Conservation (phyloP, 2,329 filamentous ascomycete species). For the Ophiostoma perfectum region DNA sequence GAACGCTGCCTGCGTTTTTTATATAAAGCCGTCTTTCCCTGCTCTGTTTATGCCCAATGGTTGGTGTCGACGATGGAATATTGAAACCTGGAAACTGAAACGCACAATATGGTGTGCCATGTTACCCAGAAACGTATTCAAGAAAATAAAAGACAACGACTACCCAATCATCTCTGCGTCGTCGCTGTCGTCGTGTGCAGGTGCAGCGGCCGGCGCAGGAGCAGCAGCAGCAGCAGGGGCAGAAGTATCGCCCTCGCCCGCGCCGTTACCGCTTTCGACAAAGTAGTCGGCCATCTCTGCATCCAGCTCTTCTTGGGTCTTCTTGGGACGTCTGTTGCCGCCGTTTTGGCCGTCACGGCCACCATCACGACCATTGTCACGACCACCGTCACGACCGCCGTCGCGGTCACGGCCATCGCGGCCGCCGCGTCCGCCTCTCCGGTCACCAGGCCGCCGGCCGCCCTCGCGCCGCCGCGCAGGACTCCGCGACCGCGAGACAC, state of each 20-base stretch:
- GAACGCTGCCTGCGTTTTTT: too few species aligned
- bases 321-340: constrained; percentile 35
- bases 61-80: too few species aligned
- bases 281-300: constrained; percentile 98
- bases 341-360: constrained; percentile 31
- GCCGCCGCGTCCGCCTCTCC: constrained; percentile 38
- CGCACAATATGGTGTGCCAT: too few species aligned
- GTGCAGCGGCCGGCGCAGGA: constrained; percentile 29
- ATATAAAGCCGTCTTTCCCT: too few species aligned
- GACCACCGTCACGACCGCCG: constrained; percentile 37
- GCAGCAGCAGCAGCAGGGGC: constrained; percentile 33
- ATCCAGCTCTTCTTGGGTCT: constrained; percentile 87
- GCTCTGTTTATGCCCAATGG: too few species aligned
- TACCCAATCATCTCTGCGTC: constrained; percentile 32
- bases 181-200: constrained; percentile 37
- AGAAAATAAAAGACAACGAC: neutral
- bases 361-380: constrained; percentile 36
- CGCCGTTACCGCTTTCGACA: constrained; percentile 38
- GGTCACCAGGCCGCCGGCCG: constrained; percentile 44
- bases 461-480: constrained; percentile 45
- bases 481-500: constrained; percentile 51
- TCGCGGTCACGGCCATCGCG: constrained; percentile 34
- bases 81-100: too few species aligned
- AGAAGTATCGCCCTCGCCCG: constrained; percentile 27
- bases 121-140: too few species aligned